Percentiles rank a stretch among this genome's conserved stretches.
Evolutionary conservation across 441 rosid genomes (phyloP).

Genomic region (Bocquillonia castaneifolia): DNA sequence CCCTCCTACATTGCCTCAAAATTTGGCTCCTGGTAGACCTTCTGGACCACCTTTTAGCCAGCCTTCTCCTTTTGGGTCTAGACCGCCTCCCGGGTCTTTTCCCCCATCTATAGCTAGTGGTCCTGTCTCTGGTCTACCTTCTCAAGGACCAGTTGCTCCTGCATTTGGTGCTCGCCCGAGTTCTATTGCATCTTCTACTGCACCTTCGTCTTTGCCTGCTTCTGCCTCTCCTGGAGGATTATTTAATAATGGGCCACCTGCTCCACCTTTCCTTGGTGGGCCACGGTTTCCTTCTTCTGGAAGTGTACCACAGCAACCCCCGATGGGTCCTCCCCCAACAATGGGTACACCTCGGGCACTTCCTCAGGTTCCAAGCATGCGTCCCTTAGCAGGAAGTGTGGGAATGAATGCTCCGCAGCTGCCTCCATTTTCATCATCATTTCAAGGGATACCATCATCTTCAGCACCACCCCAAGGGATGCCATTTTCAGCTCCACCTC

Average conservation of each 20-base stretch:
- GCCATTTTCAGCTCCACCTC: slow-evolving; percentile 44
- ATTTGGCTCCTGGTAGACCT: slow-evolving; percentile 52
- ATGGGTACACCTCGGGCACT: slow-evolving; percentile 38
- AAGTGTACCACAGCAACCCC: slow-evolving; percentile 42
- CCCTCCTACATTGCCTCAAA: slow-evolving; percentile 45
- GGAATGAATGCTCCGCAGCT: slow-evolving; percentile 31
- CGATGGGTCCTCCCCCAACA: slow-evolving; percentile 49
- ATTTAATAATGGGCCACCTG: slow-evolving; percentile 63
- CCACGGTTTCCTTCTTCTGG: slow-evolving; percentile 44
- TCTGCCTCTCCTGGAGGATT: slow-evolving; percentile 39
- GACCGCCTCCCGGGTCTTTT: slow-evolving; percentile 59
- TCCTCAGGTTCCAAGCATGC: slow-evolving; percentile 43
- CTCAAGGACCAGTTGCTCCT: slow-evolving; percentile 30
- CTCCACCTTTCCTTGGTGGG: slow-evolving; percentile 44
- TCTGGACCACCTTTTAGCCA: slow-evolving; percentile 46
- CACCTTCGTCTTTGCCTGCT: slow-evolving; percentile 43
- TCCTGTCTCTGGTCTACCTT: slow-evolving; percentile 21
- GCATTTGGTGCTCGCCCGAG: slow-evolving; percentile 42
- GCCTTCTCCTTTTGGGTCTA: slow-evolving; percentile 51
- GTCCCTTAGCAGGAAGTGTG: slow-evolving; percentile 36
- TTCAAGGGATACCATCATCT: slow-evolving; percentile 32
- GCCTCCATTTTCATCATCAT: slow-evolving; percentile 33
- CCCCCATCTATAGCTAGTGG: slow-evolving; percentile 39
- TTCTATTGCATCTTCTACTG: slow-evolving; percentile 36
- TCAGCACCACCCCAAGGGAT: slow-evolving; percentile 38